Conservation (phyloP, 306 rosid species). For the Sicyos baderoa region DNA sequence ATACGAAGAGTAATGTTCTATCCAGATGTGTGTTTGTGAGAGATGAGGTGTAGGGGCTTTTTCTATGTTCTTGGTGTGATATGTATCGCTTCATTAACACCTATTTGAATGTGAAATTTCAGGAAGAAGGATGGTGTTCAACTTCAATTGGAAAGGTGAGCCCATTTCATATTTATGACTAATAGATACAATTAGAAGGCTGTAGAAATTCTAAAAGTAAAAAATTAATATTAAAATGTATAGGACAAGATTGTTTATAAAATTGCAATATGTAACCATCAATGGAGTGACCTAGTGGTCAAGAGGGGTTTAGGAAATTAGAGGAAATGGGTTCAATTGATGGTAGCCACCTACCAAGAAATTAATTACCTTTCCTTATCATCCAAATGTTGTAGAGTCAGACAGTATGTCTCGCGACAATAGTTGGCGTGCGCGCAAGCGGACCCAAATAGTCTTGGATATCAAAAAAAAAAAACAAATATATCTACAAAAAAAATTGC, state of each 20-base stretch:
- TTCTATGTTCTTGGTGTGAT: neutral
- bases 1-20: conserved; percentile 1
- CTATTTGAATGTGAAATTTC: conserved; percentile 33
- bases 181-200: conserved; percentile 7
- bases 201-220: neutral
- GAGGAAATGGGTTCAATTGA: no score
- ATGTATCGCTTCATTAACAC: conserved; percentile 20
- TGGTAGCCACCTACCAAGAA: no score
- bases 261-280: neutral
- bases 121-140: conserved; percentile 80
- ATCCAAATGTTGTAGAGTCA: no score
- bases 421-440: no score
- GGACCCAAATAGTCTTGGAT: no score
- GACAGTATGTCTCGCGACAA: no score
- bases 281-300: no score
- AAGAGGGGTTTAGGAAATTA: no score
- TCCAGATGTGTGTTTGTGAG: neutral
- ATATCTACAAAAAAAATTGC: no score
- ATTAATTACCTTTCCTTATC: no score
- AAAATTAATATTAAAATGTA: neutral
- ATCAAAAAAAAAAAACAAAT: no score
- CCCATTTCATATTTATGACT: conserved; percentile 19
- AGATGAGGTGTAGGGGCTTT: neutral
- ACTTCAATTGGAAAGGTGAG: conserved; percentile 92
- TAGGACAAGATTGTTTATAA: neutral